phyloP scores from a whole-genome alignment of 2,329 filamentous ascomycete species.

The Boeremia exigua region DNA sequence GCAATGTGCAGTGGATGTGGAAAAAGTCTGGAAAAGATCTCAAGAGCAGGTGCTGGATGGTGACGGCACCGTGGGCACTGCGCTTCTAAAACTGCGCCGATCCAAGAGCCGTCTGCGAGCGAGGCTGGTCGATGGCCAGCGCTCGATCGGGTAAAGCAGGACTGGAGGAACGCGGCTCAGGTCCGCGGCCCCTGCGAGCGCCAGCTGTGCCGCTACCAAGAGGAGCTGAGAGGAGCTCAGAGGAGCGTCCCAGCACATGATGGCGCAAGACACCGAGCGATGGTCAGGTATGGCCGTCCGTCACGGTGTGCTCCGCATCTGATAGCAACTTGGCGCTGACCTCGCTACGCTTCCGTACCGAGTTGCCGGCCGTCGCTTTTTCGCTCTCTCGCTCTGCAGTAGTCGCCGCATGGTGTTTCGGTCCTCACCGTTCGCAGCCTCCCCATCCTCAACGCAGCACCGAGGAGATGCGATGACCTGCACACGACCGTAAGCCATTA shows the following conservation, averaged over 20 bases:
- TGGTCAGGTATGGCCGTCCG: neutral
- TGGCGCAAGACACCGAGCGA: conserved; percentile 5
- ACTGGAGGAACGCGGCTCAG: conserved; percentile 1
- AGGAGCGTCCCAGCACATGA: neutral
- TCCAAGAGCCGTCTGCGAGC: conserved; percentile 14
- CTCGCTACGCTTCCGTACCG: neutral
- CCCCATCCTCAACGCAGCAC: neutral
- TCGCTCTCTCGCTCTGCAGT: neutral
- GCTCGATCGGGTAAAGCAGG: conserved; percentile 17
- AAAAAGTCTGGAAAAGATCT: neutral
- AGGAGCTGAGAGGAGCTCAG: conserved; percentile 11
- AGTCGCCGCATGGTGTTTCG: neutral
- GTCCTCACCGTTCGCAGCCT: too few species aligned
- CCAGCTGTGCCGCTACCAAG: conserved; percentile 3
- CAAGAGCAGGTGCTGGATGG: conserved; percentile 8
- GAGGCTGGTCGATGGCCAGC: conserved; percentile 14
- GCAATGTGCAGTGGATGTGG: neutral
- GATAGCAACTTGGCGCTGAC: conserved; percentile 5
- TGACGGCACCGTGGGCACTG: conserved; percentile 15
- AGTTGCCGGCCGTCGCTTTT: neutral
- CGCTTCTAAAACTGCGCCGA: conserved; percentile 17
- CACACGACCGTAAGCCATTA: neutral
- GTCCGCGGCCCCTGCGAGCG: conserved; percentile 5
- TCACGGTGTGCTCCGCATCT: conserved; percentile 14
- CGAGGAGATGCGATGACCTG: neutral